A percentile compares a stretch with the other conserved stretches of the same genome.
These are phyloP conservation scores for Agrocybe pediades DNA, from an alignment of 768 basidiomycete genomes.

Conservation along the genomic window DNA sequence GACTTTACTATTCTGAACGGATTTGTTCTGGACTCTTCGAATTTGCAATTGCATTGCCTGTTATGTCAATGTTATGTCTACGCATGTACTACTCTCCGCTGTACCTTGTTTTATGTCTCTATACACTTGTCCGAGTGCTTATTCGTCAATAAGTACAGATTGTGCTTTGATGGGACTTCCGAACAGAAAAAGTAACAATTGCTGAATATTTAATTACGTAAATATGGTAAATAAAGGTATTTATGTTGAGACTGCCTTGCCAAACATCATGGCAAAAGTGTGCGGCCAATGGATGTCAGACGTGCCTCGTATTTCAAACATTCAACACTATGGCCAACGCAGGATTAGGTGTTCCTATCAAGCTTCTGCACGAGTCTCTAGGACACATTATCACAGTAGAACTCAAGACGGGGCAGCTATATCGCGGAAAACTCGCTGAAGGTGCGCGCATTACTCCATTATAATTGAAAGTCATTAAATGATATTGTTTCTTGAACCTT, in stretches of 20 bases:
- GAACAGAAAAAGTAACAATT: background rate
- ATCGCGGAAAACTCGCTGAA: constrained; percentile 96
- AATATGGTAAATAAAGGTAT: background rate
- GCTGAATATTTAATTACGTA: background rate
- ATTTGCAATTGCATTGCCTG: too few species aligned
- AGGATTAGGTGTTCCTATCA: constrained; percentile 93
- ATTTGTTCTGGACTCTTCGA: too few species aligned
- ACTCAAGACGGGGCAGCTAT: constrained; percentile 95
- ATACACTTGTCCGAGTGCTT: too few species aligned
- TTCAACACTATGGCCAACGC: constrained; percentile 47
- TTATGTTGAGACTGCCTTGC: background rate
- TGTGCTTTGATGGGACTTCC: too few species aligned
- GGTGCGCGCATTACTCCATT: constrained; percentile 49
- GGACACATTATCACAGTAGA: constrained; percentile 98
- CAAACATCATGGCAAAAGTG: background rate
- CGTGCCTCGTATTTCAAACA: constrained; percentile 6
- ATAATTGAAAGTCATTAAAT: constrained; percentile 5
- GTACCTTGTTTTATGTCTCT: too few species aligned
- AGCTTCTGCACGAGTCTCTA: constrained; percentile 93
- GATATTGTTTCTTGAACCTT: constrained; percentile 14
- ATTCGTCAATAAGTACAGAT: too few species aligned
- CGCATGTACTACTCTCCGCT: too few species aligned
- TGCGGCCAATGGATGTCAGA: background rate
- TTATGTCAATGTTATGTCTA: too few species aligned
- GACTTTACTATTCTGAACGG: too few species aligned